Conservation (phyloP, 2,329 filamentous ascomycete species). For the Microdochium bolleyi region DNA sequence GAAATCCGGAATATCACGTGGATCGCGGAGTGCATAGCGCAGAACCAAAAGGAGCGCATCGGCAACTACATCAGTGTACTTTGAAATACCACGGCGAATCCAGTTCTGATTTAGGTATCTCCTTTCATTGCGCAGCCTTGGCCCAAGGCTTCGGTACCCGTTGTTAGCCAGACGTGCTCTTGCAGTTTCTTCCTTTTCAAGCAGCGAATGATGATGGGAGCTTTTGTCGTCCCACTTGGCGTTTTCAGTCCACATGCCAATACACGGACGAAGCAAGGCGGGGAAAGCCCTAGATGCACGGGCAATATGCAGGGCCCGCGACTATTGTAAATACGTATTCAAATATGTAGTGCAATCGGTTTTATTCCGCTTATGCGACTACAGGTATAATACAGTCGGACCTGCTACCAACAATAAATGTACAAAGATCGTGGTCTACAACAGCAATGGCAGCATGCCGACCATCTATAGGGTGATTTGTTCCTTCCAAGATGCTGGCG, state of each 20-base stretch:
- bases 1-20: constrained; percentile 99
- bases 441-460: constrained; percentile 13
- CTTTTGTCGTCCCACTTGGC: background rate
- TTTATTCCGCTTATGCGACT: constrained; percentile 1
- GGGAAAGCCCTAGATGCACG: background rate
- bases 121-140: background rate
- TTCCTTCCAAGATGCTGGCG: constrained; percentile 80
- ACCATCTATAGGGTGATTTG: constrained; percentile 68
- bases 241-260: background rate
- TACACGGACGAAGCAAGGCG: background rate
- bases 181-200: background rate
- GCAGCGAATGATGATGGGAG: background rate
- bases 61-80: constrained; percentile 99
- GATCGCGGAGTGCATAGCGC: constrained; percentile 99
- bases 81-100: constrained; percentile 33
- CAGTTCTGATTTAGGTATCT: constrained; percentile 1
- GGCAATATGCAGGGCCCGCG: constrained; percentile 1
- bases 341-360: constrained; percentile 6
- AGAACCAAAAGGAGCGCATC: constrained; percentile 98
- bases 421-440: constrained; percentile 16
- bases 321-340: constrained; percentile 38
- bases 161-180: background rate
- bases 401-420: constrained; percentile 14
- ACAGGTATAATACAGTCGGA: background rate
- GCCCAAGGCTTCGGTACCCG: background rate